These are phyloP conservation scores for Sphaerulina musiva DNA, from an alignment of 2,329 filamentous ascomycete species.

Conservation along the genomic window DNA sequence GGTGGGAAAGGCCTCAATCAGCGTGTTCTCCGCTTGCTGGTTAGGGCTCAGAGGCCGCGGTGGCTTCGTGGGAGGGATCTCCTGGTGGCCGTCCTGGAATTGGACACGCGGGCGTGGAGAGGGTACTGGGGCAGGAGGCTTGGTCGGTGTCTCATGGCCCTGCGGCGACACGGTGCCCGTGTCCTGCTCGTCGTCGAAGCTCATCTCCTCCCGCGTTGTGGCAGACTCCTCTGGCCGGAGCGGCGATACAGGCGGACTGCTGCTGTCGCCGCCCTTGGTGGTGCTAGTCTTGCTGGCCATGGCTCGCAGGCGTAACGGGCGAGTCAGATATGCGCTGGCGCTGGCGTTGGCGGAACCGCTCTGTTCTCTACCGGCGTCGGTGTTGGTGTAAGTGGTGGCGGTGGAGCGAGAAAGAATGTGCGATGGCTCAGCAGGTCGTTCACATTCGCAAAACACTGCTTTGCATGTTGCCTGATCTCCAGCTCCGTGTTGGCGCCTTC, in stretches of 20 bases:
- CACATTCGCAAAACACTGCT: too few relatives aligned
- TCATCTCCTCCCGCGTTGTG: conserved; percentile 36
- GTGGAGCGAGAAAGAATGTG: not conserved
- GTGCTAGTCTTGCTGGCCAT: conserved; percentile 19
- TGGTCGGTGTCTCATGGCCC: conserved; percentile 34
- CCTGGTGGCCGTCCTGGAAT: conserved; percentile 45
- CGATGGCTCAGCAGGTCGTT: too few relatives aligned
- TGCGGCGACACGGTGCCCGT: conserved; percentile 42
- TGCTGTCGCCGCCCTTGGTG: conserved; percentile 14
- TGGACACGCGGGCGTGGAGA: conserved; percentile 42
- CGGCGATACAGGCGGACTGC: conserved; percentile 25
- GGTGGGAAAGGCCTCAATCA: conserved; percentile 87
- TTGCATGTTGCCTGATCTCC: not conserved
- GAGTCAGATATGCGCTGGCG: not conserved
- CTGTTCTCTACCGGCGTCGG: not conserved
- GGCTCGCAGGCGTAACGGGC: not conserved
- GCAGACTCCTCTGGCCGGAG: conserved; percentile 34
- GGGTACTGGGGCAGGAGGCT: conserved; percentile 37
- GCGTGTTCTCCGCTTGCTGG: conserved; percentile 77
- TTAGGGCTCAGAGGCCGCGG: conserved; percentile 74
- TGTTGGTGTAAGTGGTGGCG: not conserved
- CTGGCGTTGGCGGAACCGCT: not conserved
- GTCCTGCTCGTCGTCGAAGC: conserved; percentile 61
- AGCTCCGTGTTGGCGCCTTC: not conserved
- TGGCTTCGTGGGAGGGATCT: conserved; percentile 66